A percentile compares a stretch with the other conserved stretches of the same genome.
Conservation (phyloP, 108 stramenopile species). For the Aurantiochytrium sp. region DNA sequence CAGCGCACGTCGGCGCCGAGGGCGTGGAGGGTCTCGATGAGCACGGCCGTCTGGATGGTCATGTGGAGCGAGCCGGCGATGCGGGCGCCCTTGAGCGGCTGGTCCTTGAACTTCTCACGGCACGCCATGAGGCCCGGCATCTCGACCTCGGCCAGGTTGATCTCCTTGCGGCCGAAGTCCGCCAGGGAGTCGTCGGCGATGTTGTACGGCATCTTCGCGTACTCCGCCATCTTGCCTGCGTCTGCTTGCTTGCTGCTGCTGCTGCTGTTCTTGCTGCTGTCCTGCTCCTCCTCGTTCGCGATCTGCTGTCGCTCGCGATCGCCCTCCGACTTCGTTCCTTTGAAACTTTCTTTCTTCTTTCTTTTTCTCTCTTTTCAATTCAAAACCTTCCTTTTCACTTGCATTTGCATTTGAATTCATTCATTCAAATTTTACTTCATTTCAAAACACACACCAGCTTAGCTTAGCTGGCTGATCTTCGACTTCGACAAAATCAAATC, state of each 20-base stretch:
- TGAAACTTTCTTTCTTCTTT: no score
- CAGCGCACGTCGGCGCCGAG: conserved; percentile 96
- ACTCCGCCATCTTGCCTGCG: conserved; percentile 24
- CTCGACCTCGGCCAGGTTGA: conserved; percentile 96
- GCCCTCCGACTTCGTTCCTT: no score
- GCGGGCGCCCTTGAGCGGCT: conserved; percentile 82
- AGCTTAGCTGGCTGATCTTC: no score
- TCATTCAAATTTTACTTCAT: no score
- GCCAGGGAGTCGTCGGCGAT: conserved; percentile 97
- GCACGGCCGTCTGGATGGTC: conserved; percentile 99
- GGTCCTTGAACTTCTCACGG: conserved; percentile 79
- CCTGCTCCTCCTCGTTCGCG: no score
- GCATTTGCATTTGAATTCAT: no score
- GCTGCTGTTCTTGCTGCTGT: no score
- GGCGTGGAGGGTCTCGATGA: conserved; percentile 94
- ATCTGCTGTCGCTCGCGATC: no score
- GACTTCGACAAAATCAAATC: no score
- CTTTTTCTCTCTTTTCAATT: no score
- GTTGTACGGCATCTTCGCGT: conserved; percentile 26
- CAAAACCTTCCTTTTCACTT: no score
- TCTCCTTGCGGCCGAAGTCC: conserved; percentile 99
- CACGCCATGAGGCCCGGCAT: conserved; percentile 99
- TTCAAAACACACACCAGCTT: no score
- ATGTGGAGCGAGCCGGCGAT: conserved; percentile 98
- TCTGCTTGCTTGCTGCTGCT: background rate